These are phyloP conservation scores for Fusarium miscanthi DNA, from an alignment of 2,329 filamentous ascomycete genomes.

Conservation along the genomic window DNA sequence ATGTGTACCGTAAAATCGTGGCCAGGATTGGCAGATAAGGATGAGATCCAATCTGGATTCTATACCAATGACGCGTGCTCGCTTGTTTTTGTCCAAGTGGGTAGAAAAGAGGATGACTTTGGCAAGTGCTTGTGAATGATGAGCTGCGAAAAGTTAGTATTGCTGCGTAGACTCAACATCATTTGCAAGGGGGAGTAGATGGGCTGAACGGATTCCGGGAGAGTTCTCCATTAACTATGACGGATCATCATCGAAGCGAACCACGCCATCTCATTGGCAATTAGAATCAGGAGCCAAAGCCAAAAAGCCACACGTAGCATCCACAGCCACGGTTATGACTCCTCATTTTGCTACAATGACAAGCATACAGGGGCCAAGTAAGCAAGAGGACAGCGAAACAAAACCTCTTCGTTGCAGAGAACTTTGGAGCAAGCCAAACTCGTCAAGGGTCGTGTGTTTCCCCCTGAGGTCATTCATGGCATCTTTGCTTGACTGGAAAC, in stretches of 20 bases:
- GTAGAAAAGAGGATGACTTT: not conserved
- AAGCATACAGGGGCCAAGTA: not conserved
- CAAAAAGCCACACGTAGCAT: not conserved
- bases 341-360: not conserved
- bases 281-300: not conserved
- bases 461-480: too few relatives aligned
- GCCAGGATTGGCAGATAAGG: not conserved
- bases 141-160: not conserved
- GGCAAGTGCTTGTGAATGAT: not conserved
- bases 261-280: not conserved
- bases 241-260: not conserved
- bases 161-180: not conserved
- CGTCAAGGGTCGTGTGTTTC: too few relatives aligned
- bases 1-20: not conserved
- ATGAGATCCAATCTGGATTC: not conserved
- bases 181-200: not conserved
- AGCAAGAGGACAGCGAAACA: too few relatives aligned
- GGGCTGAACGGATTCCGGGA: not conserved
- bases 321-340: not conserved
- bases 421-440: too few relatives aligned
- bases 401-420: too few relatives aligned
- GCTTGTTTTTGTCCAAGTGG: not conserved
- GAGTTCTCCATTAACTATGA: not conserved
- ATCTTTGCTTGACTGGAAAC: too few relatives aligned
- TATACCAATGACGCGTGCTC: not conserved